phyloP scores from a whole-genome alignment of 164 flowering plant genomes.

The Protea cynaroides region DNA sequence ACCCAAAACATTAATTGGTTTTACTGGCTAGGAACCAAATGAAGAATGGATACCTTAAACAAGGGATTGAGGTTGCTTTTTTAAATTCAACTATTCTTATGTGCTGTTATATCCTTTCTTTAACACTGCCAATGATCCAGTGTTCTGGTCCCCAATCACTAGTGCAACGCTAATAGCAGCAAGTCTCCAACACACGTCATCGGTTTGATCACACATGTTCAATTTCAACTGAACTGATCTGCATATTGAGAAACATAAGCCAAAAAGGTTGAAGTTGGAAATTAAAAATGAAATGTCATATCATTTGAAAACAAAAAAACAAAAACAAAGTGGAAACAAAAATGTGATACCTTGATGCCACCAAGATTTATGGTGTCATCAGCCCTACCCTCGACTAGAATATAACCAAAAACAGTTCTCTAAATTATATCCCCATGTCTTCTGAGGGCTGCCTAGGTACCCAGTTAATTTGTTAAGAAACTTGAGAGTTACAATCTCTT shows the following conservation, averaged over 20 bases:
- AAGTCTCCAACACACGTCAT: slow-evolving; percentile 64
- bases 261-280: not conserved
- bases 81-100: slow-evolving; percentile 25
- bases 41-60: slow-evolving; percentile 54
- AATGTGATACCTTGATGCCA: too few species aligned
- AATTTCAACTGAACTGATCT: slow-evolving; percentile 93
- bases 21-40: not conserved
- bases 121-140: slow-evolving; percentile 62
- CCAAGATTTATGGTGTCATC: too few species aligned
- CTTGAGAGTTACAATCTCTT: not conserved
- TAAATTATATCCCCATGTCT: slow-evolving; percentile 86
- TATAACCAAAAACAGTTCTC: slow-evolving; percentile 72
- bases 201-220: slow-evolving; percentile 83
- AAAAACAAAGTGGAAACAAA: too few species aligned
- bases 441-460: slow-evolving; percentile 53
- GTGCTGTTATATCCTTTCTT: slow-evolving; percentile 53
- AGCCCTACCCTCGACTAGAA: slow-evolving; percentile 65
- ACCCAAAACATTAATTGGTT: not conserved
- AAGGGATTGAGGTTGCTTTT: slow-evolving; percentile 75
- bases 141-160: slow-evolving; percentile 77
- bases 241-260: slow-evolving; percentile 17
- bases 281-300: too few species aligned
- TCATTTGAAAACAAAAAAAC: too few species aligned
- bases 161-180: slow-evolving; percentile 75
- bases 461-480: too few species aligned